Conservation (phyloP, 2,329 filamentous ascomycete species). For the Dactylellina haptotyla region DNA sequence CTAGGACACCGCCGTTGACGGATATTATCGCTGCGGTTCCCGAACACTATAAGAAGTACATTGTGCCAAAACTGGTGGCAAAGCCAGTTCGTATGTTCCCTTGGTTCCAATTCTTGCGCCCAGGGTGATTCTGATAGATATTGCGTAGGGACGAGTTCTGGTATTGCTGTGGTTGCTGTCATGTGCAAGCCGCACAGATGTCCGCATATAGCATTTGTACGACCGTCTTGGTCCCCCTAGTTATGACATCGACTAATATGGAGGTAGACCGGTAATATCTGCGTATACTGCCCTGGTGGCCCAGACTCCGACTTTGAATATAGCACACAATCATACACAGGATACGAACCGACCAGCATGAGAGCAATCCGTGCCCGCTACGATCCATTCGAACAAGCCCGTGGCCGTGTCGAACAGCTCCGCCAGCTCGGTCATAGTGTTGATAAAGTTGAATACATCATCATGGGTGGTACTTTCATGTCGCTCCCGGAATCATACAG, state of each 20-base stretch:
- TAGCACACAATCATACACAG: constrained; percentile 97
- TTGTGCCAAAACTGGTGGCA: constrained; percentile 92
- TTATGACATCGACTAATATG: constrained; percentile 8
- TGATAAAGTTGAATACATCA: constrained; percentile 99
- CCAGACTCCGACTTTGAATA: constrained; percentile 99
- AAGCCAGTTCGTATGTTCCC: constrained; percentile 84
- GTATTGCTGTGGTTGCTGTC: constrained; percentile 96
- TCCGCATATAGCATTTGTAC: constrained; percentile 87
- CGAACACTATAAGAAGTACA: constrained; percentile 99
- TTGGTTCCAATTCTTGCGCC: constrained; percentile 2
- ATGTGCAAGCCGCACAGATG: constrained; percentile 99
- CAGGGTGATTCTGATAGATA: constrained; percentile 32
- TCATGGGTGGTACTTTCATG: constrained; percentile 99
- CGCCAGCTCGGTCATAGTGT: constrained; percentile 95
- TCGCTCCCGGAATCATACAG: constrained; percentile 88
- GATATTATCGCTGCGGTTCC: constrained; percentile 98
- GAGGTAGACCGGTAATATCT: constrained; percentile 85
- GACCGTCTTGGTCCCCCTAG: background rate
- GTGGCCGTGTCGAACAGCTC: constrained; percentile 95
- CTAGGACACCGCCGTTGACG: constrained; percentile 87
- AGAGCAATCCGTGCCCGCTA: constrained; percentile 95
- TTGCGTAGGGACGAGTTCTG: constrained; percentile 82
- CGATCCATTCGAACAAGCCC: constrained; percentile 96
- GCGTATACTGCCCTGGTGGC: constrained; percentile 96
- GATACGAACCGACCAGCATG: constrained; percentile 98